Evolutionary conservation across 148 eudicot species (phyloP).

Genomic region (Arctostaphylos glauca): DNA sequence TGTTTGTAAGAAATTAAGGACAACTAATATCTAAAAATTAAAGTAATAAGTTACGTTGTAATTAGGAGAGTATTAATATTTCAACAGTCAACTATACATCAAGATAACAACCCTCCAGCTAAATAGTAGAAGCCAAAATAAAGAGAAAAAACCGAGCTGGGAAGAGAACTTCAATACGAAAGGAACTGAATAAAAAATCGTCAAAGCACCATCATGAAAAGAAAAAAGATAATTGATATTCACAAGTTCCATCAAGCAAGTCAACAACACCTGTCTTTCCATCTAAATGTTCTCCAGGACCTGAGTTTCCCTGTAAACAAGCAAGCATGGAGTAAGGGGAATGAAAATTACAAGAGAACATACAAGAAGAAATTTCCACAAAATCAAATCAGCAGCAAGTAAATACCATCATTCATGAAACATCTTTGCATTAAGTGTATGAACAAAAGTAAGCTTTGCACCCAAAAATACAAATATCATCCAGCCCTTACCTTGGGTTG

Average conservation of each 20-base stretch:
- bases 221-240: slow-evolving; percentile 9
- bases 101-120: background rate
- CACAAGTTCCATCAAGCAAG: slow-evolving; percentile 36
- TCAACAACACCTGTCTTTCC: slow-evolving; percentile 24
- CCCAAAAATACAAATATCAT: background rate
- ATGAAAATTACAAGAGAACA: background rate
- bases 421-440: background rate
- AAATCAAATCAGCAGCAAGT: slow-evolving; percentile 2
- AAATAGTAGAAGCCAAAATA: background rate
- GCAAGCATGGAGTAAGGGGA: background rate
- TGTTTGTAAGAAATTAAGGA: background rate
- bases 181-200: background rate
- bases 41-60: background rate
- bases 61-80: background rate
- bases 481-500: slow-evolving; percentile 25
- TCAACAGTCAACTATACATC: background rate
- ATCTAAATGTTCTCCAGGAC: slow-evolving; percentile 27
- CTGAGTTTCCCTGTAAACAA: slow-evolving; percentile 28
- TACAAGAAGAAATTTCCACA: slow-evolving; percentile 9
- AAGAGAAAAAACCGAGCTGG: background rate
- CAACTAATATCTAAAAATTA: background rate
- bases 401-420: background rate
- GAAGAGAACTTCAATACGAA: too few relatives aligned
- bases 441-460: background rate
- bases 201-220: background rate